phyloP scores from a whole-genome alignment of 768 basidiomycete genomes.

The Ramaria rubella region DNA sequence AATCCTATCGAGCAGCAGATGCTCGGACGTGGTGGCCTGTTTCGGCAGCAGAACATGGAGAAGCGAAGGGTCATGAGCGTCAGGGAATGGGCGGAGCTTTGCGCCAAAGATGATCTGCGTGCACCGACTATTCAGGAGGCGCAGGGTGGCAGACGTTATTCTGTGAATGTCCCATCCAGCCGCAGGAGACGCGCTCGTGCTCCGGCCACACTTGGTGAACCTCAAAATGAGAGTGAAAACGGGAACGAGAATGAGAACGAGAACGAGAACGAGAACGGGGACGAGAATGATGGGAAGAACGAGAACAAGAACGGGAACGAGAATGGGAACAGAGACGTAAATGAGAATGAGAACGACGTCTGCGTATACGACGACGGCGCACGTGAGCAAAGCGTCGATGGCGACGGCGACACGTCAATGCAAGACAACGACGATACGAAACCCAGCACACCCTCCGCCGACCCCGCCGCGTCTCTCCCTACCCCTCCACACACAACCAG shows the following conservation, averaged over 20 bases:
- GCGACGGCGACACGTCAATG: background rate
- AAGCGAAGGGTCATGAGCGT: conserved; percentile 78
- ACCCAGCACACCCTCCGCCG: background rate
- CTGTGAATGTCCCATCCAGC: too few relatives aligned
- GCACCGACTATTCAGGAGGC: conserved; percentile 69
- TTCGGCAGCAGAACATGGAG: conserved; percentile 86
- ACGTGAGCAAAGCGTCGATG: too few relatives aligned
- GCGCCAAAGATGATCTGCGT: conserved; percentile 61
- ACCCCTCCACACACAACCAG: conserved; percentile 5
- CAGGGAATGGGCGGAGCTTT: conserved; percentile 82
- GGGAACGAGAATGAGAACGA: background rate
- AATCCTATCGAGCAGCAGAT: conserved; percentile 93
- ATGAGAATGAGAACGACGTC: background rate
- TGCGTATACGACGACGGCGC: too few relatives aligned
- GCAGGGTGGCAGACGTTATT: conserved; percentile 30
- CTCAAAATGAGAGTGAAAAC: too few relatives aligned
- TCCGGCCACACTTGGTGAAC: background rate
- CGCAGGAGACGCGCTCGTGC: background rate
- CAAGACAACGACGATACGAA: background rate
- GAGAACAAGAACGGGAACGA: background rate
- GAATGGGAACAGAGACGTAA: background rate
- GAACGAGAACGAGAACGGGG: conserved; percentile 5
- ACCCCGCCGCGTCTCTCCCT: conserved; percentile 5
- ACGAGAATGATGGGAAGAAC: conserved; percentile 9
- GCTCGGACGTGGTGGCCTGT: conserved; percentile 79